Conservation (phyloP, 495 filamentous ascomycete genomes). For the Usnea hakonensis region DNA sequence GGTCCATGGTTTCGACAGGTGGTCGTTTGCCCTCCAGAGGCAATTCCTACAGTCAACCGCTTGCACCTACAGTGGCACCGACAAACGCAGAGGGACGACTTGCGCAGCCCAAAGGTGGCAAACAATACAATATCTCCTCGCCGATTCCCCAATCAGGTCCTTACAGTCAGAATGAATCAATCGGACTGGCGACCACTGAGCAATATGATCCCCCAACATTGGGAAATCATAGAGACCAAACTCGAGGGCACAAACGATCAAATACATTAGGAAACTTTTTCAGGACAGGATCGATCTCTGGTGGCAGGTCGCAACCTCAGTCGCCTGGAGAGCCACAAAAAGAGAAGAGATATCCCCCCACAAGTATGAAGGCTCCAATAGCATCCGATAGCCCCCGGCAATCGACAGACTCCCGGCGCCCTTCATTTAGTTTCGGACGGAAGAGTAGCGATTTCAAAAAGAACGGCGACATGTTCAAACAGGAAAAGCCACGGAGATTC, state of each 20-base stretch:
- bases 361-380: constrained; percentile 63
- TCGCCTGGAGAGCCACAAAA: constrained; percentile 30
- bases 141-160: constrained; percentile 53
- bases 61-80: constrained; percentile 77
- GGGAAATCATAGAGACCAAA: constrained; percentile 38
- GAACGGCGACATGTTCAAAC: constrained; percentile 39
- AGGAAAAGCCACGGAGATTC: constrained; percentile 59
- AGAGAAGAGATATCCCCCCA: constrained; percentile 58
- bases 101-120: constrained; percentile 67
- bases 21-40: constrained; percentile 66
- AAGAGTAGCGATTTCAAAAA: constrained; percentile 50
- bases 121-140: constrained; percentile 67
- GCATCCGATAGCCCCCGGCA: constrained; percentile 52
- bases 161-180: constrained; percentile 32
- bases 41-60: constrained; percentile 79
- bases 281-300: constrained; percentile 71
- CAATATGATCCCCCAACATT: constrained; percentile 37
- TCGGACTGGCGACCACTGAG: constrained; percentile 55
- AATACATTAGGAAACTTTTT: constrained; percentile 83
- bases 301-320: constrained; percentile 38
- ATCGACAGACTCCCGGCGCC: constrained; percentile 75
- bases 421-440: constrained; percentile 65
- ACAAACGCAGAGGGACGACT: constrained; percentile 89
- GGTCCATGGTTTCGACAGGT: constrained; percentile 65
- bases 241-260: constrained; percentile 80